phyloP scores from a whole-genome alignment of 2,329 filamentous ascomycete genomes.

The Curvularia sp. region DNA sequence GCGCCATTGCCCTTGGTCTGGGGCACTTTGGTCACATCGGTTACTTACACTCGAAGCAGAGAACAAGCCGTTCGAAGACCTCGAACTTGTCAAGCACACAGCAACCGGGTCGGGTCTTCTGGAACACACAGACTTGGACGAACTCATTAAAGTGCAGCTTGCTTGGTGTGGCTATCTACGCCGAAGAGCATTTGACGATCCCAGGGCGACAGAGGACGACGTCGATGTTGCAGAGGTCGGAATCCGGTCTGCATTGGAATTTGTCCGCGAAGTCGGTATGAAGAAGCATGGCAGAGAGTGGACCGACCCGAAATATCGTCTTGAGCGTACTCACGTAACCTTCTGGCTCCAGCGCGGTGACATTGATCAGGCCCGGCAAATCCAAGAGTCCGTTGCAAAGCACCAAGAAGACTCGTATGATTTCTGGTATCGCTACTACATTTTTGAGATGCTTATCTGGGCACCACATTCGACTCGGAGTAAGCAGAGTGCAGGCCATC shows the following conservation, averaged over 20 bases:
- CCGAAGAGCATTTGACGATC: conserved; percentile 77
- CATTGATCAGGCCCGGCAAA: conserved; percentile 75
- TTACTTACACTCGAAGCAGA: conserved; percentile 85
- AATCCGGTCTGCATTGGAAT: conserved; percentile 83
- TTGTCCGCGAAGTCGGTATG: conserved; percentile 78
- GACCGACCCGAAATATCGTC: conserved; percentile 82
- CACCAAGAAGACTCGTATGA: conserved; percentile 80
- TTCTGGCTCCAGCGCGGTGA: conserved; percentile 85
- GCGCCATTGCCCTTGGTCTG: conserved; percentile 91
- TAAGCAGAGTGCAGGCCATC: conserved; percentile 57
- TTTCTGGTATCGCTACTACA: conserved; percentile 92
- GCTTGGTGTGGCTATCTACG: conserved; percentile 96
- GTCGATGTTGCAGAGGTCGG: conserved; percentile 90
- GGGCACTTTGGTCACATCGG: conserved; percentile 87
- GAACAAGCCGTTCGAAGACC: conserved; percentile 75
- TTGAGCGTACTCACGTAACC: conserved; percentile 91
- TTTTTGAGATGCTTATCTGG: conserved; percentile 86
- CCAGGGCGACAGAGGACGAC: conserved; percentile 75
- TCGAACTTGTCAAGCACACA: conserved; percentile 89
- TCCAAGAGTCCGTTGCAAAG: conserved; percentile 77
- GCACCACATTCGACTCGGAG: conserved; percentile 63
- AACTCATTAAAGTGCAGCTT: conserved; percentile 88
- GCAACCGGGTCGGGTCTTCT: conserved; percentile 86
- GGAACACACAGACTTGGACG: conserved; percentile 84
- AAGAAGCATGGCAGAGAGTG: conserved; percentile 79